Evolutionary conservation across 2,329 filamentous ascomycete genomes (phyloP), one percentile per base, ranked within the genome.

Genomic region (Fusarium sp.): DNA sequence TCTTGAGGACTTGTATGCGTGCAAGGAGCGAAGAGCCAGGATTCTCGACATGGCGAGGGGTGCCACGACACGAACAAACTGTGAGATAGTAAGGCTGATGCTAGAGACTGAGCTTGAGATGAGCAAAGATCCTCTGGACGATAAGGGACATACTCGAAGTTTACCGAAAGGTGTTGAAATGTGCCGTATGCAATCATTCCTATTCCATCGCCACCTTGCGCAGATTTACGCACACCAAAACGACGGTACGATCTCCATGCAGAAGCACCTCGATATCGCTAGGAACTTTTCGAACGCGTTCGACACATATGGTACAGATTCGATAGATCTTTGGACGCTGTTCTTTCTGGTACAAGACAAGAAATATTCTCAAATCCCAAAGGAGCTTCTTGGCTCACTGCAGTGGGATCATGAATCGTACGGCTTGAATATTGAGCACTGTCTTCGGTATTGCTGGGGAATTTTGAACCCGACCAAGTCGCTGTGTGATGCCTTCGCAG

Each of bases 241-340:
- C n/a, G n/a, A n/a, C n/a, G n/a, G n/a, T n/a, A n/a, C n/a, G n/a
- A n/a, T n/a, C n/a, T n/a, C n/a, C n/a, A n/a, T n/a, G n/a, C 41
- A 24, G n/a, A 5, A 59, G 5, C 50, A 59, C 24, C 50, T 56
- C 3, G 43, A 56, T 4, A 22, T 35, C 20, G 50, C 41, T 5
- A 33, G 19, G 17, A 17, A 6, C 1, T 59, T 59, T 6, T 14
- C 15, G 2, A 22, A 35, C 0, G 5, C 20, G 0, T 56, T 46
- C 9, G 41, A 28, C 10, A 3, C 5, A 15, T 11, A 32, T 3
- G 33, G 40, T 1, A 20, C 49, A 26, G 26, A 8, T 19, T 30
- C 41, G 1, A 56, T 47, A 47, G 56, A 56, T 7, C 33, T 59
- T 24, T 59, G 50, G 56, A 30, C 56, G 9, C 17, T 59, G 15